Percentiles rank a stretch among this genome's conserved stretches.
Conservation (phyloP, 2,329 filamentous ascomycete genomes). For the Nemania sp. region DNA sequence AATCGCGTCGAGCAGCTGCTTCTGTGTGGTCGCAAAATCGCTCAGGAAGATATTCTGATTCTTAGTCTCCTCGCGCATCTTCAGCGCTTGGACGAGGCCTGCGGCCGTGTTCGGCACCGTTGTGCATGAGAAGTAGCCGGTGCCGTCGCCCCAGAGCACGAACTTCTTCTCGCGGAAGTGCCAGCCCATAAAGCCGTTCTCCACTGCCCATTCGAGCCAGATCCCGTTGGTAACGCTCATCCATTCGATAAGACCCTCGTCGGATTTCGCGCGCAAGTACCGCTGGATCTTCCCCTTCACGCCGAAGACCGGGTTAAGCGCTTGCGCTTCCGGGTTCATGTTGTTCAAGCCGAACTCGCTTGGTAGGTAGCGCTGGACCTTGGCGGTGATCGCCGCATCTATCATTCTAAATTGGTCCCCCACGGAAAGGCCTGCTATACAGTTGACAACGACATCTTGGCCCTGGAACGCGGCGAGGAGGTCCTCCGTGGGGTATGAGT, state of each 20-base stretch:
- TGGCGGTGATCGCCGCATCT: neutral
- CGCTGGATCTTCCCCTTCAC: neutral
- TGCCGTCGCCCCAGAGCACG: neutral
- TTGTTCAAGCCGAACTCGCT: neutral
- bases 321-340: neutral
- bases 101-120: neutral
- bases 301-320: neutral
- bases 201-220: neutral
- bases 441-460: neutral
- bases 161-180: neutral
- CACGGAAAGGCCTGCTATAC: neutral
- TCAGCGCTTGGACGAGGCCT: neutral
- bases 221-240: neutral
- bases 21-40: neutral
- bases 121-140: neutral
- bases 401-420: neutral
- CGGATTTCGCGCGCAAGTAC: neutral
- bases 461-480: neutral
- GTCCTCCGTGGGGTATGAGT: neutral
- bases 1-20: neutral
- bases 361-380: neutral
- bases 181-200: neutral
- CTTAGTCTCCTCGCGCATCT: neutral
- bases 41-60: neutral
- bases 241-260: neutral